A percentile compares a stretch with the other conserved stretches of the same genome.
phyloP scores from a whole-genome alignment of 441 rosid species.

The Populus hybrid region DNA sequence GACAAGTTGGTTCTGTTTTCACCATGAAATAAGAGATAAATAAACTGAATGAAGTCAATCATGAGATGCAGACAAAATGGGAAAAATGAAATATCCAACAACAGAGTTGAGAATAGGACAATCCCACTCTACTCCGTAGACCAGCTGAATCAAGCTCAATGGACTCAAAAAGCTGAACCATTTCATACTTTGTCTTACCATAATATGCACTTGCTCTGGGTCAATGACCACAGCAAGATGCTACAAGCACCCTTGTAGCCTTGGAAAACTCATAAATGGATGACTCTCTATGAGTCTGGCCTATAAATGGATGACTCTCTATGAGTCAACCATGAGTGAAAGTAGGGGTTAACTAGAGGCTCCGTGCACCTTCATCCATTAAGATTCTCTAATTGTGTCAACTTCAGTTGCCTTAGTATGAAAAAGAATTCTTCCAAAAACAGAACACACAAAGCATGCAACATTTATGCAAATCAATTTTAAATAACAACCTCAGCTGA shows the following conservation, averaged over 20 bases:
- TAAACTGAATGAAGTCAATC: neutral
- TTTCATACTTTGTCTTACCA: neutral
- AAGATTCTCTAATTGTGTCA: neutral
- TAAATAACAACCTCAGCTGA: neutral
- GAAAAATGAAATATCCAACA: neutral
- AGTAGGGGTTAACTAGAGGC: neutral
- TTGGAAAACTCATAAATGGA: neutral
- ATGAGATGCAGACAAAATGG: neutral
- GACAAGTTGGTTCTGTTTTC: conserved; percentile 19
- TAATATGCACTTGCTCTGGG: neutral
- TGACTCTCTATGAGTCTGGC: neutral
- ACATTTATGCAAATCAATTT: neutral
- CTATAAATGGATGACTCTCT: neutral
- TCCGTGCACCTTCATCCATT: neutral
- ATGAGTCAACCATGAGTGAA: neutral
- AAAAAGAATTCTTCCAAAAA: neutral
- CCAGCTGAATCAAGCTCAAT: neutral
- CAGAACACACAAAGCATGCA: neutral
- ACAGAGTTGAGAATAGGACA: neutral
- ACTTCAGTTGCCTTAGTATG: neutral
- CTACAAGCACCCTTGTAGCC: neutral
- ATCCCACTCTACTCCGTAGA: neutral
- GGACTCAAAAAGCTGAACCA: neutral
- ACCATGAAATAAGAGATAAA: neutral
- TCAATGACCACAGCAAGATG: neutral